Evolutionary conservation across 441 rosid species (phyloP), one percentile per base, ranked within the genome.

Genomic region (Aquilaria agallochum): DNA sequence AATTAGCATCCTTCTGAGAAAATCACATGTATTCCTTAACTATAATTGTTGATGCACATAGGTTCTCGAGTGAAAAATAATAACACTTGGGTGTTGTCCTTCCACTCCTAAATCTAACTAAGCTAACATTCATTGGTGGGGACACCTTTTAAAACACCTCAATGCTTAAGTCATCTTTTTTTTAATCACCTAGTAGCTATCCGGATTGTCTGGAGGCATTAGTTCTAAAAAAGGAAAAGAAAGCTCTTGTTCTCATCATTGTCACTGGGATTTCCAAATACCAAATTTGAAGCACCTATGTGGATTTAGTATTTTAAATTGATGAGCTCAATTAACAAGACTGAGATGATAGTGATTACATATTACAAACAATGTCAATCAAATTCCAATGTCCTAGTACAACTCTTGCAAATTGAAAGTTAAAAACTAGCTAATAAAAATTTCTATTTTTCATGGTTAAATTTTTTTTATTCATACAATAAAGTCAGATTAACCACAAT

Each of bases 161-260:
- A 91, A 84, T 11, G 97, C 99, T 66, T 78, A 94, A 12, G 92
- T 80, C 92, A 94, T 84, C 84, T 84, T 89, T 65, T 86, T 94
- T 75, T 88, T 93, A 53, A 88, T 87, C 3, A 80, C 70, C 68
- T 82, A 80, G 63, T 76, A 76, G 31, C 74, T 73, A 71, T 93
- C 97, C 6, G 81, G 78, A 65, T 75, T 88, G 63, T 87, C 93
- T 9, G 58, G 5, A 2, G 90, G 89, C 76, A 73, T 58, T 68
- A 68, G 49, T 53, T 85, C 86, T 50, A 65, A 55, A 66, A 66
- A 65, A 0, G 95, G 90, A 30, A 89, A 79, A 55, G 87, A 59
- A 75, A 52, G 49, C 56, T 71, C 71, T 76, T 71, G 47, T 46
- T 62, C 56, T 74, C 72, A 32, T 67, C 72, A 36, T 70, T 79